Conservation (phyloP, 345 rosid genomes). For the Ricinus communis region DNA sequence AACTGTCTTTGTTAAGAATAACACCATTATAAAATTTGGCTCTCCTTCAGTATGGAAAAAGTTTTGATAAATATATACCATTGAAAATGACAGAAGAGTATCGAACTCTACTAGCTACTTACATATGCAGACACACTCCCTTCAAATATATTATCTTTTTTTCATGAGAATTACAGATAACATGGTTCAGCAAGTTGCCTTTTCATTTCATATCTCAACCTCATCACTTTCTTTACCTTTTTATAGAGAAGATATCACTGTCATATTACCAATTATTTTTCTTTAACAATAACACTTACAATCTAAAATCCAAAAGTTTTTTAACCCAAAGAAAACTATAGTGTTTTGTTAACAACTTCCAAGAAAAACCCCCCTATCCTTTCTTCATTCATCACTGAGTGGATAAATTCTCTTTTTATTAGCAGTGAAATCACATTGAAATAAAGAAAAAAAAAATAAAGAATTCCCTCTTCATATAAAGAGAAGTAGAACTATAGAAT, state of each 20-base stretch:
- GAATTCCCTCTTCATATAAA: constrained; percentile 37
- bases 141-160: neutral
- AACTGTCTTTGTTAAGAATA: constrained; percentile 37
- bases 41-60: constrained; percentile 18
- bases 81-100: constrained; percentile 22
- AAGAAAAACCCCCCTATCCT: neutral
- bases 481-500: constrained; percentile 37
- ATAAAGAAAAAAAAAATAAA: constrained; percentile 1
- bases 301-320: neutral
- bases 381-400: neutral
- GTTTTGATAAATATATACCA: neutral
- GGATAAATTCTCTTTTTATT: neutral
- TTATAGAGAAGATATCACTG: constrained; percentile 9
- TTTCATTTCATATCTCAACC: neutral
- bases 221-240: constrained; percentile 18
- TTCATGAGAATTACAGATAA: neutral
- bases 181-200: constrained; percentile 6
- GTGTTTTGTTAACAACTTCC: neutral
- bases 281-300: neutral
- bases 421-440: constrained; percentile 11
- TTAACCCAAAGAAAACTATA: neutral
- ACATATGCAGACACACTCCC: neutral
- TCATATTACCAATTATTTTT: neutral
- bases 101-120: constrained; percentile 9
- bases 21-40: constrained; percentile 18